These are phyloP conservation scores for Boechera retrofracta DNA, from an alignment of 345 rosid species.

Conservation along the genomic window DNA sequence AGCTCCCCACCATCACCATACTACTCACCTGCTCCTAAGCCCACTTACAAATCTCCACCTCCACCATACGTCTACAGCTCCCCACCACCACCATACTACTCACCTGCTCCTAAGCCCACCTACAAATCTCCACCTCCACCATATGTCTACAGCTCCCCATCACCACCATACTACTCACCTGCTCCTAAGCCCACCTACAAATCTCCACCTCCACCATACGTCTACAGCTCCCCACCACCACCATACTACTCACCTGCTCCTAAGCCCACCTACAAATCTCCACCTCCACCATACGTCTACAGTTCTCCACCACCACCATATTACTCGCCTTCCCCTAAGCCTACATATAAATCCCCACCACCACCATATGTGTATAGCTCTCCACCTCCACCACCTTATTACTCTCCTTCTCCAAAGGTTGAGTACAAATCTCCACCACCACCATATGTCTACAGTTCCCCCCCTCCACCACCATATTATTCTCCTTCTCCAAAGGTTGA, in stretches of 20 bases:
- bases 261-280: background rate
- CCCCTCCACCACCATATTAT: conserved; percentile 1
- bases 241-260: background rate
- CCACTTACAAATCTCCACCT: background rate
- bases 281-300: background rate
- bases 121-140: background rate
- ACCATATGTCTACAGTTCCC: background rate
- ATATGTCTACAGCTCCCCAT: background rate
- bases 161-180: background rate
- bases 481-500: conserved; percentile 9
- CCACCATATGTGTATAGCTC: background rate
- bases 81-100: background rate
- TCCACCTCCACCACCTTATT: background rate
- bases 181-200: background rate
- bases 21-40: background rate
- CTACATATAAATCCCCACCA: background rate
- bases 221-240: background rate
- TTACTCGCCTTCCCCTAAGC: background rate
- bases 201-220: conserved; percentile 4
- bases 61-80: background rate
- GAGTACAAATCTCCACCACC: conserved; percentile 6
- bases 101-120: background rate
- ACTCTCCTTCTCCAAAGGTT: conserved; percentile 4
- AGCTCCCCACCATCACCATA: background rate
- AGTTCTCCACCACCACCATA: background rate